Percentiles rank a stretch among this genome's conserved stretches.
phyloP scores from a whole-genome alignment of 805 yeast genomes.

The Yarrowia bubula region DNA sequence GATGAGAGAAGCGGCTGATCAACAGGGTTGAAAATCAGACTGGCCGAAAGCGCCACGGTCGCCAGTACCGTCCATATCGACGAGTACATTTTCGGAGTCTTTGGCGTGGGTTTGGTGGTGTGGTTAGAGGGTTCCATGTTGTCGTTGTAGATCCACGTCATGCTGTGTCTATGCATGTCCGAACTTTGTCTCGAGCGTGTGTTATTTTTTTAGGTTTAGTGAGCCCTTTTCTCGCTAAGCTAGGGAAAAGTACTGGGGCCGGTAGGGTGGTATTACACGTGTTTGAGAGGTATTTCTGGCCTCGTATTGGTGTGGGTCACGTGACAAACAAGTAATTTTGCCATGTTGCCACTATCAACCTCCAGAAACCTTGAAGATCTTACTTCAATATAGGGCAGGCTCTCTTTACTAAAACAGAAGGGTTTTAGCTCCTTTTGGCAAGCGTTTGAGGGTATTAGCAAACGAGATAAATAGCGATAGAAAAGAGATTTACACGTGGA shows the following conservation, averaged over 20 bases:
- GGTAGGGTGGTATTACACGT: neutral
- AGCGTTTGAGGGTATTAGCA: no score
- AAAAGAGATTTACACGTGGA: no score
- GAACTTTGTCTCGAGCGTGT: neutral
- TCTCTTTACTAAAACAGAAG: no score
- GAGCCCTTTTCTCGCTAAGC: neutral
- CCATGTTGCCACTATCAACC: no score
- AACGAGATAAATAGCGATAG: no score
- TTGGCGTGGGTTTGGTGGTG: neutral
- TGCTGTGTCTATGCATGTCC: slow-evolving; percentile 6
- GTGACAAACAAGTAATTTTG: no score
- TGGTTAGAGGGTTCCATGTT: neutral
- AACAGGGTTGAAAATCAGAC: slow-evolving; percentile 33
- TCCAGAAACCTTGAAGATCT: no score
- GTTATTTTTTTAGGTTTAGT: neutral
- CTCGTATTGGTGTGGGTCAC: no score
- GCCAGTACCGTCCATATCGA: slow-evolving; percentile 24
- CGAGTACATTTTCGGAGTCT: slow-evolving; percentile 1
- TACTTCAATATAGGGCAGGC: no score
- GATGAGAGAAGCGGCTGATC: slow-evolving; percentile 57
- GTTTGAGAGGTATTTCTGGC: neutral
- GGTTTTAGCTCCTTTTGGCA: no score
- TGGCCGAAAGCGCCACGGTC: slow-evolving; percentile 16
- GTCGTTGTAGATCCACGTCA: slow-evolving; percentile 10
- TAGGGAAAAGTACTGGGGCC: no score